Evolutionary conservation across 345 rosid species (phyloP).

Genomic region (Ceriops decandra): DNA sequence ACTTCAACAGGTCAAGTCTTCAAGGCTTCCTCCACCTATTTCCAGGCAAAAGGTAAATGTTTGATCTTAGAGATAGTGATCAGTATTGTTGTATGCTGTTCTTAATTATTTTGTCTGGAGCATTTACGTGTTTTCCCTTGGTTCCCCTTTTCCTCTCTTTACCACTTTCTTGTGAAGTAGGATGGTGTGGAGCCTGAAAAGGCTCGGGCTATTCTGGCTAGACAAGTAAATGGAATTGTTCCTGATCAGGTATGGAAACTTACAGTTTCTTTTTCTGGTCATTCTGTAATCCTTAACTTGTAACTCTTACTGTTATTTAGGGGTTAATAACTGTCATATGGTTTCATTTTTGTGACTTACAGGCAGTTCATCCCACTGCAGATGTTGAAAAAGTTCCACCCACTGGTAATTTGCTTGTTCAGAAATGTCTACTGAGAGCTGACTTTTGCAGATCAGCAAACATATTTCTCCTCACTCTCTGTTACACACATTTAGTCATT

Average conservation of each 20-base stretch:
- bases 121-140: constrained; percentile 5
- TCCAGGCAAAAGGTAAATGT: constrained; percentile 58
- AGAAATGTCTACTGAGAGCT: background rate
- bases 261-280: constrained; percentile 1
- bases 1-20: constrained; percentile 63
- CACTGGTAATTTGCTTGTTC: constrained; percentile 47
- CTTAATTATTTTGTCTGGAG: background rate
- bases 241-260: constrained; percentile 69
- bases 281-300: background rate
- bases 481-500: background rate
- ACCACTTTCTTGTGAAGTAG: constrained; percentile 28
- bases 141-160: background rate
- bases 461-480: background rate
- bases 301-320: background rate
- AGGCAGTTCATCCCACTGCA: constrained; percentile 54
- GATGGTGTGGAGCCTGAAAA: constrained; percentile 77
- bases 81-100: background rate
- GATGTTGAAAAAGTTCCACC: constrained; percentile 63
- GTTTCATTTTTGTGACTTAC: constrained; percentile 13
- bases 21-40: constrained; percentile 52
- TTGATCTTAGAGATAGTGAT: constrained; percentile 2
- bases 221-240: constrained; percentile 80
- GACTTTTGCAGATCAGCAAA: background rate
- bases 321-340: background rate
- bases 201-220: constrained; percentile 73